These are phyloP conservation scores for Cyberlindnera petersonii DNA, from an alignment of 805 yeast genomes.

Conservation along the genomic window DNA sequence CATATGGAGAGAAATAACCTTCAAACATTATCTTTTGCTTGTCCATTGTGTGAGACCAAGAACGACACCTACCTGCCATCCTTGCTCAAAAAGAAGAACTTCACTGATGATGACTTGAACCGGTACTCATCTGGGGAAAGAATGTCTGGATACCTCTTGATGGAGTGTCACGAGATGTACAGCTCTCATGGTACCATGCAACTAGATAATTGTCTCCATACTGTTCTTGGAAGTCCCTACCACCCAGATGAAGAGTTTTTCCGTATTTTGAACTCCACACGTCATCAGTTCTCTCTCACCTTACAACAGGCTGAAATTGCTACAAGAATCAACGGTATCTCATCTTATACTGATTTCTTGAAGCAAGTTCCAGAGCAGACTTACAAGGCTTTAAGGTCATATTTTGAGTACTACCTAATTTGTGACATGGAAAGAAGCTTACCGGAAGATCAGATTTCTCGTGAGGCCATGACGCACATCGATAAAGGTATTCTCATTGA, in stretches of 20 bases:
- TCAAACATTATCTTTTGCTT: conserved; percentile 54
- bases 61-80: conserved; percentile 74
- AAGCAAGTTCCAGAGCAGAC: conserved; percentile 36
- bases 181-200: conserved; percentile 3
- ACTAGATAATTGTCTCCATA: conserved; percentile 4
- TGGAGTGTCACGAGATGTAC: conserved; percentile 4
- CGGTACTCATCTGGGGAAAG: not conserved
- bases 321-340: conserved; percentile 43
- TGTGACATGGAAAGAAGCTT: conserved; percentile 4
- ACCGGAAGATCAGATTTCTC: not conserved
- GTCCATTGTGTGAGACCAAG: conserved; percentile 89
- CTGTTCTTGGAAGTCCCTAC: conserved; percentile 1
- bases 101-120: conserved; percentile 30
- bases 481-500: conserved; percentile 8
- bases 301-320: conserved; percentile 58
- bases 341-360: conserved; percentile 31
- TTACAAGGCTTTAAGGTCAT: conserved; percentile 33
- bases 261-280: conserved; percentile 1
- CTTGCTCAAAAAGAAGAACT: conserved; percentile 21
- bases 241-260: conserved; percentile 3
- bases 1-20: conserved; percentile 52
- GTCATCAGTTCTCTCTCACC: conserved; percentile 39
- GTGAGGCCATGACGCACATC: not conserved
- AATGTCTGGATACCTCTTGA: conserved; percentile 3
- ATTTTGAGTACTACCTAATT: conserved; percentile 19